These are phyloP conservation scores for Salix udensis DNA, from an alignment of 345 rosid genomes.

Conservation along the genomic window DNA sequence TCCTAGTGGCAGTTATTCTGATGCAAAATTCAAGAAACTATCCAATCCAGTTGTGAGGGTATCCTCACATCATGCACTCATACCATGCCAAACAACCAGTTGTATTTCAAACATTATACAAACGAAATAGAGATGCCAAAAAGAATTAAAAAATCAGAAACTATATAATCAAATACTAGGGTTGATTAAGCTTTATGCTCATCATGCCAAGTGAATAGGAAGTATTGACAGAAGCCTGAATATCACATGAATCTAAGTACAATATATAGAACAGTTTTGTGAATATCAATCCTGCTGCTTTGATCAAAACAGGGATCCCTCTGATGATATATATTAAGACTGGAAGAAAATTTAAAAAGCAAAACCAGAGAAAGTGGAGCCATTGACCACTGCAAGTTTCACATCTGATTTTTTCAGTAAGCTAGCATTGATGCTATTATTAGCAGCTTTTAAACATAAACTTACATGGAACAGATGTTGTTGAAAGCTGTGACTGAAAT, in stretches of 20 bases:
- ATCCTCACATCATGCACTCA: background rate
- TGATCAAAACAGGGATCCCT: too few species aligned
- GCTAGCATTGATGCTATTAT: background rate
- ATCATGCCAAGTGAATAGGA: background rate
- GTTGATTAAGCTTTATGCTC: background rate
- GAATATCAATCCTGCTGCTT: background rate
- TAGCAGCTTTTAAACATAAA: background rate
- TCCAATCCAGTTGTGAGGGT: background rate
- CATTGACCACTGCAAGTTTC: background rate
- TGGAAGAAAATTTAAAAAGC: too few species aligned
- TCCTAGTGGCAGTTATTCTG: background rate
- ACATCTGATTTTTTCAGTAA: background rate
- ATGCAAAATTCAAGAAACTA: background rate
- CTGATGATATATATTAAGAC: too few species aligned
- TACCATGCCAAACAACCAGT: background rate
- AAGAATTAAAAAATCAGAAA: background rate
- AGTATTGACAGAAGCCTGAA: background rate
- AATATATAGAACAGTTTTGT: background rate
- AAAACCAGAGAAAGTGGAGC: background rate
- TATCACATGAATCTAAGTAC: background rate
- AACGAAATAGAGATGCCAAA: background rate
- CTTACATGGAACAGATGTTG: constrained; percentile 58
- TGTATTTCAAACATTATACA: background rate
- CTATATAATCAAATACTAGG: background rate
- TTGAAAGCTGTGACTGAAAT: constrained; percentile 61